These are phyloP conservation scores for Pythium apleroticum DNA, from an alignment of 352 stramenopile genomes.

Conservation along the genomic window DNA sequence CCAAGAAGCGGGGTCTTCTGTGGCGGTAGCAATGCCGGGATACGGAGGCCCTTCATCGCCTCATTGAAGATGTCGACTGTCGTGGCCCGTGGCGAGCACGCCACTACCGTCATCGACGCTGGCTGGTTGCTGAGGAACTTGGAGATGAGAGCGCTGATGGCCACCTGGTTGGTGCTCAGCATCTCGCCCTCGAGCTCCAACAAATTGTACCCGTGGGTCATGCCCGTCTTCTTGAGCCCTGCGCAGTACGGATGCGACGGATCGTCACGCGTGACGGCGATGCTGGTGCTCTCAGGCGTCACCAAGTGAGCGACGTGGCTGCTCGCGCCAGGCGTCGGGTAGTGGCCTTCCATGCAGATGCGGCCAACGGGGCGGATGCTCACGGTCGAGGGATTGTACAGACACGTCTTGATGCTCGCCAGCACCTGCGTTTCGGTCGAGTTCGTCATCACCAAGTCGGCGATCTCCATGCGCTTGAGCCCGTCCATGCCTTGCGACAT, in stretches of 20 bases:
- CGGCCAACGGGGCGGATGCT: constrained; percentile 63
- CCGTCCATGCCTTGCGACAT: constrained; percentile 61
- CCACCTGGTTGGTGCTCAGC: constrained; percentile 52
- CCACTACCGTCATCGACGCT: constrained; percentile 56
- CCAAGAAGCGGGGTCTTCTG: constrained; percentile 61
- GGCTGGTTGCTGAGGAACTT: constrained; percentile 70
- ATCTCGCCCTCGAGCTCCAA: constrained; percentile 69
- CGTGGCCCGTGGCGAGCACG: constrained; percentile 57
- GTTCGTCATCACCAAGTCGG: constrained; percentile 53
- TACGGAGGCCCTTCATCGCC: constrained; percentile 72
- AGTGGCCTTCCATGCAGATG: constrained; percentile 65
- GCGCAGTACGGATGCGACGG: constrained; percentile 62
- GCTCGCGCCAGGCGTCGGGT: constrained; percentile 32
- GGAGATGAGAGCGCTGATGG: constrained; percentile 73
- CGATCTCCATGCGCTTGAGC: constrained; percentile 64
- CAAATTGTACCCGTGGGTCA: constrained; percentile 63
- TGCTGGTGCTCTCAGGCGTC: constrained; percentile 35
- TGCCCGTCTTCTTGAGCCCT: constrained; percentile 26
- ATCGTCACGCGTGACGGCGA: constrained; percentile 44
- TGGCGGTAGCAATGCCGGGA: constrained; percentile 56
- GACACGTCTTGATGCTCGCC: constrained; percentile 71
- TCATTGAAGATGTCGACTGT: constrained; percentile 68
- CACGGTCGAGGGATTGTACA: constrained; percentile 79
- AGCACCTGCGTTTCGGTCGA: constrained; percentile 64
- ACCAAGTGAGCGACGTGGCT: constrained; percentile 62